Base-by-base conservation (phyloP, 1,139 yeast genomes). In the Geotrichum australiense region DNA sequence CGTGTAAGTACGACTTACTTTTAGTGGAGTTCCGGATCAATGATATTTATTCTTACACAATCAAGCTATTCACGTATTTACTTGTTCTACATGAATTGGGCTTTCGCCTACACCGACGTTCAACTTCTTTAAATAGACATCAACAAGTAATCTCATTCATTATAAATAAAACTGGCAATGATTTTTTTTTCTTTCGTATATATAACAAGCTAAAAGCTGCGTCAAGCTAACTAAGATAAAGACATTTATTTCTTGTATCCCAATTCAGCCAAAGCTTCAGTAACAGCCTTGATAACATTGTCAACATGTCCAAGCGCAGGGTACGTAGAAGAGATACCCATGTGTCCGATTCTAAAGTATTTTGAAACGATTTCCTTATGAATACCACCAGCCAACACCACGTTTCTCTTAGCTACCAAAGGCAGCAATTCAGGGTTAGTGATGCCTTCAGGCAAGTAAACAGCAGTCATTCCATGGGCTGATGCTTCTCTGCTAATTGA, bases 271-370 rank as follows among this genome's bases (percentile, higher is more conserved):
- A 44, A 37, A 25, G 47, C 29, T 18, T 41, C 45, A 20, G 38
- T 25, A 26, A 44, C 29, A 27, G 47, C 47, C 10, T 15, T 35
- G 24, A 44, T 21, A 24, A 42, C 45, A 28, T 37, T 41, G 25
- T 41, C 42, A 24, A 44, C 38, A 24, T 44, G 47, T 14, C 45
- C 47, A 29, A 35, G 35, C 11, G 18, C n/a, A 14, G 47, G 63
- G 48, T 65, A 65, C 41, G 72, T 69, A 39, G 73, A 68, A 45
- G 78, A 65, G 37, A 75, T 76, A 52, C 96, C 96, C 97, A 89
- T 89, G 66, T 89, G 97, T 22, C 97, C 97, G 47, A 89, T 79
- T 65, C 97, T 78, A 69, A 89, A 85, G 68, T 87, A 87, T 62
- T 82, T 80, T 47, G 84, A 75, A 37, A 78, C 81, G 55, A 86